A percentile compares a stretch with the other conserved stretches of the same genome.
These are phyloP conservation scores for Centella asiatica DNA, from an alignment of 129 eudicot genomes.

Conservation along the genomic window DNA sequence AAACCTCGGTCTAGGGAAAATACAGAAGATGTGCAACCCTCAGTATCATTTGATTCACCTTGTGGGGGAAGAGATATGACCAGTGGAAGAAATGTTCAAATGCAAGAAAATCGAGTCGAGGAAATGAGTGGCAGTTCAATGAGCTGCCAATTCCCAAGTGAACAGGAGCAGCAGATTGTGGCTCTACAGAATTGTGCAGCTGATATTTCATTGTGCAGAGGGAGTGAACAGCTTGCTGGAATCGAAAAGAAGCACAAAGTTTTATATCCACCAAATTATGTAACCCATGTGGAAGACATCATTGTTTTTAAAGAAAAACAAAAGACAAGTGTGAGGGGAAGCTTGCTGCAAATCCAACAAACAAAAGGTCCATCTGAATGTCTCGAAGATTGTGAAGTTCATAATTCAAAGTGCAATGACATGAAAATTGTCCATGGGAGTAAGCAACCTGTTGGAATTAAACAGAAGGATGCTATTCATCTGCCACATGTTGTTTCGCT, in stretches of 20 bases:
- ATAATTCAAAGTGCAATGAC: slow-evolving; percentile 5
- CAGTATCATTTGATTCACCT: slow-evolving; percentile 13
- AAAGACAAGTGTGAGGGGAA: too few species aligned
- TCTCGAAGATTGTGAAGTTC: slow-evolving; percentile 10
- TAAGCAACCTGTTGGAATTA: slow-evolving; percentile 10
- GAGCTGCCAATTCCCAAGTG: neutral
- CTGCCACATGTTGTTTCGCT: slow-evolving; percentile 13
- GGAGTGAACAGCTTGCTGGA: slow-evolving; percentile 11
- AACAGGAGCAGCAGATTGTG: neutral
- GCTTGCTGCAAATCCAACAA: too few species aligned
- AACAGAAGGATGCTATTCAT: slow-evolving; percentile 1
- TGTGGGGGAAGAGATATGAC: slow-evolving; percentile 12
- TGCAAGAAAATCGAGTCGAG: slow-evolving; percentile 7
- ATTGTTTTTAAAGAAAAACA: neutral
- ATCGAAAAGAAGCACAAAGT: slow-evolving; percentile 8
- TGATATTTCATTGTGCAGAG: slow-evolving; percentile 6
- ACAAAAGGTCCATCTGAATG: neutral
- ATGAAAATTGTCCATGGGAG: neutral
- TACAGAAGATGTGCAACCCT: slow-evolving; percentile 20
- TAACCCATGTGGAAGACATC: neutral
- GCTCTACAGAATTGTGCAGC: slow-evolving; percentile 13
- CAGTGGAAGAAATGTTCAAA: neutral
- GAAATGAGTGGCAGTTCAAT: neutral
- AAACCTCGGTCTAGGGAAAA: slow-evolving; percentile 7
- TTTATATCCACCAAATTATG: neutral